Evolutionary conservation across 495 filamentous ascomycete species (phyloP), one percentile per base, ranked within the genome.

Genomic region (Aspergillus diversus): DNA sequence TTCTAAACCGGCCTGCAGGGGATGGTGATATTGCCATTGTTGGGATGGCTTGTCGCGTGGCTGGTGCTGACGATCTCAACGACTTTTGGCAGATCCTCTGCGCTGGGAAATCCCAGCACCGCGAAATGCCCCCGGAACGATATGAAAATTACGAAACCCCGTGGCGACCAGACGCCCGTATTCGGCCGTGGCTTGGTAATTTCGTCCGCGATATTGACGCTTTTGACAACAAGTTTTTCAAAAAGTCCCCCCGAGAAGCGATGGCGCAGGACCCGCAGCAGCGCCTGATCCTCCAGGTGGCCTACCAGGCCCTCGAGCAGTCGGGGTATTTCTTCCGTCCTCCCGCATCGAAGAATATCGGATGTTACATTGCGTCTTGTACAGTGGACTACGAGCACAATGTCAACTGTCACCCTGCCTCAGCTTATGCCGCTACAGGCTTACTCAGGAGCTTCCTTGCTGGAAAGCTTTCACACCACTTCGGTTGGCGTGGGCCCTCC

Each of bases 171-270:
- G 73, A 76, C 15, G 60, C 69, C 0, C 34, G 46, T 17, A 71
- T 71, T 0, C 59, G 74, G 1, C 77, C 77, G 7, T 84, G 72
- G 73, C 82, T 69, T 27, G 83, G 76, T 0, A 83, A 83, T 52
- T 83, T 85, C 42, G 55, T 86, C 7, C 55, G 67, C 12, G 73
- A 80, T 37, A 60, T 63, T 13, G 81, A 82, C 56, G 70, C 70
- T 12, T 86, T 84, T 39, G 85, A 88, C 58, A 77, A 82, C 50
- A 63, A 70, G 6, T 86, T 87, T 72, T 88, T 86, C 75, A 77
- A 73, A 54, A 77, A 71, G 42, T 77, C 69, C 15, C 69, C 77
- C 0, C 71, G 80, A 4, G 85, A 88, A 65, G 75, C 77, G 0
- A 63, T 69, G 16, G 71, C 74, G 3, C 82, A 80, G 69, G 85